phyloP scores from a whole-genome alignment of 2,329 filamentous ascomycete species.

The Capronia coronata region DNA sequence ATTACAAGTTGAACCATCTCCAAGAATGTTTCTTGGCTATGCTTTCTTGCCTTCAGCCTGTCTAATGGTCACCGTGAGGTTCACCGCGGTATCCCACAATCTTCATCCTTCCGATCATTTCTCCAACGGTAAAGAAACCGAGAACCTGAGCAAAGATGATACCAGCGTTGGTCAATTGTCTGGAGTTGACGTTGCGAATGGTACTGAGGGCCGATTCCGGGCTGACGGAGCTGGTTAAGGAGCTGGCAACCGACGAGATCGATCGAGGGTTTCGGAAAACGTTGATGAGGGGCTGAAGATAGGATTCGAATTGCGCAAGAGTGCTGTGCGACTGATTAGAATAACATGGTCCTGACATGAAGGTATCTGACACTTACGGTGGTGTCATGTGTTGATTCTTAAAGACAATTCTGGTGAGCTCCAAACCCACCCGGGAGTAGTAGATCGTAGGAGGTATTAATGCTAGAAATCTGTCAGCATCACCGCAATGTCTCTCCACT shows the following conservation, averaged over 20 bases:
- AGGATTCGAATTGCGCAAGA: constrained; percentile 75
- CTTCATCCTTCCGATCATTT: constrained; percentile 96
- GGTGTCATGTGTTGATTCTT: constrained; percentile 83
- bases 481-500: constrained; percentile 23
- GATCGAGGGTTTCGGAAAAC: constrained; percentile 63
- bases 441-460: constrained; percentile 81
- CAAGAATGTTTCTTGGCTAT: neutral
- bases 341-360: constrained; percentile 6
- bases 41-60: constrained; percentile 5
- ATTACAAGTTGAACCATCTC: constrained; percentile 14
- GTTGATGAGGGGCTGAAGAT: constrained; percentile 70
- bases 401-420: constrained; percentile 83
- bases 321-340: constrained; percentile 12
- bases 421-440: constrained; percentile 82
- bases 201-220: constrained; percentile 50
- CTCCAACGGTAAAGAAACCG: constrained; percentile 95
- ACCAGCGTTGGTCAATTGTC: constrained; percentile 65
- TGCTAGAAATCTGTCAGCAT: constrained; percentile 48
- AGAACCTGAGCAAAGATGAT: constrained; percentile 79
- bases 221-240: constrained; percentile 50
- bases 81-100: constrained; percentile 84
- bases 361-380: constrained; percentile 62
- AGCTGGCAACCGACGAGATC: constrained; percentile 38
- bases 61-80: constrained; percentile 41
- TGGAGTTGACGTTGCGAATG: constrained; percentile 62